Evolutionary conservation across 2,329 filamentous ascomycete genomes (phyloP).

Genomic region (Fusarium devonianum): DNA sequence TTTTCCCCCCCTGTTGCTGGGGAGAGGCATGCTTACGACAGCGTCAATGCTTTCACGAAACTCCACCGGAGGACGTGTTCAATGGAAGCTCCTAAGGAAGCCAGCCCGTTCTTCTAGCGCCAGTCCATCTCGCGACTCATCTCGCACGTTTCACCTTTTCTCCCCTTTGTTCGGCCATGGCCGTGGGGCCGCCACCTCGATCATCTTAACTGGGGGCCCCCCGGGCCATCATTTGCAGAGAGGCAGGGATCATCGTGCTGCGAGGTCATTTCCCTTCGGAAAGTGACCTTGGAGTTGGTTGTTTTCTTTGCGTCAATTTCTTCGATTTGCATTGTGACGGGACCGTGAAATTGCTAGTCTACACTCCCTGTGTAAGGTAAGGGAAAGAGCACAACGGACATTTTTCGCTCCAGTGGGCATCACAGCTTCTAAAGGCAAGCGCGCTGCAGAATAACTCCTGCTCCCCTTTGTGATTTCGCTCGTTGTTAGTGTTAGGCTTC

Average conservation of each 20-base stretch:
- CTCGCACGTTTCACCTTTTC: conserved; percentile 11
- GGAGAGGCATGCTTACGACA: neutral
- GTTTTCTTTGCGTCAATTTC: neutral
- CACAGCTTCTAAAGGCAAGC: too few relatives aligned
- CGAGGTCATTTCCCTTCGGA: conserved; percentile 37
- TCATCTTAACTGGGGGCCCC: conserved; percentile 24
- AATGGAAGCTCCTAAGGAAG: conserved; percentile 25
- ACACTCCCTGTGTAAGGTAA: too few relatives aligned
- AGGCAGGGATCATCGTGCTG: conserved; percentile 10
- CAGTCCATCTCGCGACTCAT: neutral
- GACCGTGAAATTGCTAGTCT: too few relatives aligned
- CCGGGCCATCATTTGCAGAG: conserved; percentile 15
- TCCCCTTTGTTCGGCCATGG: conserved; percentile 29
- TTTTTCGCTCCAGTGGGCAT: too few relatives aligned
- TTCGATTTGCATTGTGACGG: too few relatives aligned
- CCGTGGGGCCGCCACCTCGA: conserved; percentile 21
- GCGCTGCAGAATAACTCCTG: too few relatives aligned
- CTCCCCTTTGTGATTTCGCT: too few relatives aligned
- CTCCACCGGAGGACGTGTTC: neutral
- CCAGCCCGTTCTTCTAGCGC: conserved; percentile 21
- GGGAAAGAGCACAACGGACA: too few relatives aligned
- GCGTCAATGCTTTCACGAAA: conserved; percentile 10
- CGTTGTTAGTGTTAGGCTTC: neutral
- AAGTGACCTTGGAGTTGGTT: neutral
- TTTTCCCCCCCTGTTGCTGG: too few relatives aligned